phyloP scores from a whole-genome alignment of 2,329 filamentous ascomycete species.

The Nothopassalora personata region DNA sequence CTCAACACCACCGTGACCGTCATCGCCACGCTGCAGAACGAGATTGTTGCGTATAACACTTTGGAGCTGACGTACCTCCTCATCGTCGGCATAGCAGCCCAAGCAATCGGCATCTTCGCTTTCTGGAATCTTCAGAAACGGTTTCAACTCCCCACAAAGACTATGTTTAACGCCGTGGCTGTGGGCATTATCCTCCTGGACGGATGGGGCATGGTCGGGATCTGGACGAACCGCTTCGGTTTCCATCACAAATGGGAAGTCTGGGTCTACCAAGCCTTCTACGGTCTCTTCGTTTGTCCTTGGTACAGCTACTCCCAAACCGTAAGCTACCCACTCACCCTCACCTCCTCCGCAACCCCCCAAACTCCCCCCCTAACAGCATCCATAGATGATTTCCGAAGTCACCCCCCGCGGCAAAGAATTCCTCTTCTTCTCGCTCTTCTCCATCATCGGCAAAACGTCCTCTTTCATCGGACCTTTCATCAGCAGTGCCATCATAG shows the following conservation, averaged over 20 bases:
- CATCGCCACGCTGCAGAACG: constrained; percentile 60
- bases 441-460: constrained; percentile 64
- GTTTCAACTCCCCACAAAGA: constrained; percentile 57
- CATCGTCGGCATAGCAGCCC: constrained; percentile 60
- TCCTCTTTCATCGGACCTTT: constrained; percentile 63
- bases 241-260: constrained; percentile 21
- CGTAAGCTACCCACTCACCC: constrained; percentile 14
- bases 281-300: constrained; percentile 61
- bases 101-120: constrained; percentile 56
- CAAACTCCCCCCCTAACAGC: neutral
- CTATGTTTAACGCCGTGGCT: constrained; percentile 63
- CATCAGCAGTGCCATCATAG: constrained; percentile 65
- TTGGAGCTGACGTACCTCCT: constrained; percentile 61
- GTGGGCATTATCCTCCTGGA: constrained; percentile 57
- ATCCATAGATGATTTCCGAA: constrained; percentile 56
- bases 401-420: constrained; percentile 64
- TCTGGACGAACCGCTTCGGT: constrained; percentile 49
- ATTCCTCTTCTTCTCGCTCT: constrained; percentile 65
- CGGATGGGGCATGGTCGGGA: constrained; percentile 56
- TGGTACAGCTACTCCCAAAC: constrained; percentile 68
- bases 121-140: constrained; percentile 56
- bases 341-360: neutral
- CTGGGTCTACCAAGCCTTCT: constrained; percentile 41
- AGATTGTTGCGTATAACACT: constrained; percentile 60
- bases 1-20: constrained; percentile 67